A percentile compares a stretch with the other conserved stretches of the same genome.
These are phyloP conservation scores for Eimeria sp. DNA, from an alignment of 169 alveolate species.

Conservation along the genomic window DNA sequence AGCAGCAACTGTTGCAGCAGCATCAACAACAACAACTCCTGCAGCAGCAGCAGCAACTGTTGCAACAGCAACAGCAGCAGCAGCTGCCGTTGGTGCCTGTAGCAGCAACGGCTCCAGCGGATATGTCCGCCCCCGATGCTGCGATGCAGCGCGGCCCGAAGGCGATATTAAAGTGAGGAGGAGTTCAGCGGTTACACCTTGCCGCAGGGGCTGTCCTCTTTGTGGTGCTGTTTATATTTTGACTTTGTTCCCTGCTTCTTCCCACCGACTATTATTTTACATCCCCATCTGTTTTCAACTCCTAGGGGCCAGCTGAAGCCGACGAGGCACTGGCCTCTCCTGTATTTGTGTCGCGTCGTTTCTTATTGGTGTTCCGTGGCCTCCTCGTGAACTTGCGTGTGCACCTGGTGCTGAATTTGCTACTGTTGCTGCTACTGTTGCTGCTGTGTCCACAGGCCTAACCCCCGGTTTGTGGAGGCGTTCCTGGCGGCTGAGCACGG, in stretches of 20 bases:
- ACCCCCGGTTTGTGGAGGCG: constrained; percentile 75
- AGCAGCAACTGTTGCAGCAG: background rate
- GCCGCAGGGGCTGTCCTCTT: background rate
- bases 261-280: background rate
- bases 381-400: background rate
- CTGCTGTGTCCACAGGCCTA: constrained; percentile 45
- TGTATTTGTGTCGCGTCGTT: background rate
- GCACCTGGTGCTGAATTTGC: background rate
- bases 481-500: constrained; percentile 56
- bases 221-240: background rate
- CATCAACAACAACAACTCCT: background rate
- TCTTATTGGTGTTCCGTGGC: background rate
- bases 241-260: background rate
- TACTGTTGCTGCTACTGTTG: constrained; percentile 17
- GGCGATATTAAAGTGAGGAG: constrained; percentile 59
- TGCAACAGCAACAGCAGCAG: constrained; percentile 37
- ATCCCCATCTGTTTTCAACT: background rate
- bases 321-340: background rate
- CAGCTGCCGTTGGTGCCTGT: constrained; percentile 37
- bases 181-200: background rate
- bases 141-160: constrained; percentile 72
- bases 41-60: background rate
- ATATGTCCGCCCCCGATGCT: constrained; percentile 53
- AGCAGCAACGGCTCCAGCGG: constrained; percentile 73
- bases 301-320: background rate